Conservation (phyloP, 2,329 filamentous ascomycete genomes). For the Aspergillus jensenii region DNA sequence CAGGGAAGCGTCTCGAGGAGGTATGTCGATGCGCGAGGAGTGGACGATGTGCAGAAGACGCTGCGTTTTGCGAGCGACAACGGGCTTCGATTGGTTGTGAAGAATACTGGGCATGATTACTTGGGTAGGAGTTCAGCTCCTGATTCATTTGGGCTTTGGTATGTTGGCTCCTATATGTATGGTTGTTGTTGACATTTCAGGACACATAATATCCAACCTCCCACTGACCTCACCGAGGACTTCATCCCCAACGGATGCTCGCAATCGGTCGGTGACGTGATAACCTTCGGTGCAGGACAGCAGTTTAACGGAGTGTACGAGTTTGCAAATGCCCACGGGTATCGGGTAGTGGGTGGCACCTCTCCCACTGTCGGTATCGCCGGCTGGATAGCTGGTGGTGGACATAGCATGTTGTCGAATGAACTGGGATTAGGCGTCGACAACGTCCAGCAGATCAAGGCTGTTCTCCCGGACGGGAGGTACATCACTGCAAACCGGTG, state of each 20-base stretch:
- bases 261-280: neutral
- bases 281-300: constrained; percentile 12
- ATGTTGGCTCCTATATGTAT: neutral
- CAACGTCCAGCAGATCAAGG: constrained; percentile 18
- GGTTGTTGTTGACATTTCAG: neutral
- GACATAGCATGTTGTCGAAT: constrained; percentile 11
- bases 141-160: constrained; percentile 10
- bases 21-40: constrained; percentile 10
- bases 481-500: constrained; percentile 18
- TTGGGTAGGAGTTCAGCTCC: constrained; percentile 8
- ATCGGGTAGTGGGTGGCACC: constrained; percentile 8
- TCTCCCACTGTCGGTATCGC: constrained; percentile 7
- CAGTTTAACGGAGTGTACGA: constrained; percentile 10
- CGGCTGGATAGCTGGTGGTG: constrained; percentile 11
- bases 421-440: constrained; percentile 13
- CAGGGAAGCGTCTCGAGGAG: constrained; percentile 9
- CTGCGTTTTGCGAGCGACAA: constrained; percentile 4
- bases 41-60: constrained; percentile 8
- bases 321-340: constrained; percentile 5
- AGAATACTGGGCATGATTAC: constrained; percentile 15
- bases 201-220: constrained; percentile 12
- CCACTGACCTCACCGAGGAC: constrained; percentile 1
- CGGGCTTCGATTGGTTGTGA: constrained; percentile 6
- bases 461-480: constrained; percentile 15
- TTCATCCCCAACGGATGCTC: constrained; percentile 6